Conservation (phyloP, 2,329 filamentous ascomycete species). For the Trichoderma sp. region DNA sequence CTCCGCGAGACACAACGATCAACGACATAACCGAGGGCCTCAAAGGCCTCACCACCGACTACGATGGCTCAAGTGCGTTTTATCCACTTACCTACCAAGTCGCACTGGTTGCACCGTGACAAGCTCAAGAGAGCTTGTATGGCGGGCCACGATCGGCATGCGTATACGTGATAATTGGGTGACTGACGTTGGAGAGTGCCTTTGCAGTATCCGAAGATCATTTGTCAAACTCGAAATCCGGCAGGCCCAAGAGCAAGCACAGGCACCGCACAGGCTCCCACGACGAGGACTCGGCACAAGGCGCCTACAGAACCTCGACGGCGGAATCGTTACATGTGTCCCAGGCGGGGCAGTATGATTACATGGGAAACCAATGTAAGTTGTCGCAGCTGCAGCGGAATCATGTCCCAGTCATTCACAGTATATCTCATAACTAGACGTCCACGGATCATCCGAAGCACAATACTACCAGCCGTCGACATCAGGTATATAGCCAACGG, state of each 20-base stretch:
- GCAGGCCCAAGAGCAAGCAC: conserved; percentile 20
- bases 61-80: conserved; percentile 19
- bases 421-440: conserved; percentile 5
- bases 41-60: conserved; percentile 15
- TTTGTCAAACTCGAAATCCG: conserved; percentile 12
- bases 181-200: not conserved
- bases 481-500: conserved; percentile 19
- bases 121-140: not conserved
- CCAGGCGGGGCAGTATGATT: conserved; percentile 16
- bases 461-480: conserved; percentile 16
- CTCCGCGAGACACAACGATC: conserved; percentile 21
- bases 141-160: not conserved
- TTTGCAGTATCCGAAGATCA: conserved; percentile 17
- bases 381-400: not conserved
- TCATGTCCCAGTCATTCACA: conserved; percentile 8
- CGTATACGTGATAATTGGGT: not conserved
- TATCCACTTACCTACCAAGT: not conserved
- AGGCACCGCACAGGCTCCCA: conserved; percentile 20
- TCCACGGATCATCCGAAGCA: conserved; percentile 17
- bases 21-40: conserved; percentile 17
- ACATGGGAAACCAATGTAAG: conserved; percentile 20
- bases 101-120: not conserved
- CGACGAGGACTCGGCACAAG: conserved; percentile 13
- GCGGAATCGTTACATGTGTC: conserved; percentile 14
- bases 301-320: conserved; percentile 12